Evolutionary conservation across 2,329 filamentous ascomycete species (phyloP).

Genomic region (Graphium sp.): DNA sequence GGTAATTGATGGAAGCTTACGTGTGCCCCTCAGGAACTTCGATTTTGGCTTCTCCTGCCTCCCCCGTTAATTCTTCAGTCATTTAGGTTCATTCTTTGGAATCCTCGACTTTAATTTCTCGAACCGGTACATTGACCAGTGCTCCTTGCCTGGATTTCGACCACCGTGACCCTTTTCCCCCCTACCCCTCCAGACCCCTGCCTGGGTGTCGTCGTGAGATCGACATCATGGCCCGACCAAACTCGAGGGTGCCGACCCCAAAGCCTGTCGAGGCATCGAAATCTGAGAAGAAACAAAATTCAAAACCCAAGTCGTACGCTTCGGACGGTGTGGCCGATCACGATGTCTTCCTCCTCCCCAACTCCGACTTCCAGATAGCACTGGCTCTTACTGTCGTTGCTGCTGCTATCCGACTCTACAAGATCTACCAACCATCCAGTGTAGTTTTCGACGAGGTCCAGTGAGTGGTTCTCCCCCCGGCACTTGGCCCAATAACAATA

Average conservation of each 20-base stretch:
- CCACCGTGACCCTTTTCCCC: neutral
- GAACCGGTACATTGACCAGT: neutral
- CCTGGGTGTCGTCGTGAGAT: too few species aligned
- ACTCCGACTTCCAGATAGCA: conserved; percentile 68
- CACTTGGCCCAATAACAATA: too few species aligned
- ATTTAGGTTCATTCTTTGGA: neutral
- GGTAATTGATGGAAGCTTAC: too few species aligned
- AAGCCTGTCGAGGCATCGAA: conserved; percentile 11
- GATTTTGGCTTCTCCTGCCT: conserved; percentile 3
- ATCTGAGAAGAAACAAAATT: conserved; percentile 19
- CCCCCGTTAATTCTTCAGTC: neutral
- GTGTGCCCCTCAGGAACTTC: too few species aligned
- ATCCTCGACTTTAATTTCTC: neutral
- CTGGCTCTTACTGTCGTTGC: conserved; percentile 58
- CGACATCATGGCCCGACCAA: too few species aligned
- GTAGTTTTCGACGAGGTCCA: conserved; percentile 99
- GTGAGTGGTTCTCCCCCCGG: conserved; percentile 45
- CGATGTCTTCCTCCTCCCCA: conserved; percentile 76
- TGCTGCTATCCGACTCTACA: conserved; percentile 70
- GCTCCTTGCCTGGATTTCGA: neutral
- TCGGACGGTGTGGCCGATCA: conserved; percentile 74
- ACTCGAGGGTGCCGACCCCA: conserved; percentile 2
- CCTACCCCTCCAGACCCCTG: neutral
- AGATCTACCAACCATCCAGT: conserved; percentile 89
- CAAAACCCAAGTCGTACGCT: conserved; percentile 38